Base-by-base conservation (phyloP, 169 alveolate genomes). In the Cryptosporidium meleagridis region DNA sequence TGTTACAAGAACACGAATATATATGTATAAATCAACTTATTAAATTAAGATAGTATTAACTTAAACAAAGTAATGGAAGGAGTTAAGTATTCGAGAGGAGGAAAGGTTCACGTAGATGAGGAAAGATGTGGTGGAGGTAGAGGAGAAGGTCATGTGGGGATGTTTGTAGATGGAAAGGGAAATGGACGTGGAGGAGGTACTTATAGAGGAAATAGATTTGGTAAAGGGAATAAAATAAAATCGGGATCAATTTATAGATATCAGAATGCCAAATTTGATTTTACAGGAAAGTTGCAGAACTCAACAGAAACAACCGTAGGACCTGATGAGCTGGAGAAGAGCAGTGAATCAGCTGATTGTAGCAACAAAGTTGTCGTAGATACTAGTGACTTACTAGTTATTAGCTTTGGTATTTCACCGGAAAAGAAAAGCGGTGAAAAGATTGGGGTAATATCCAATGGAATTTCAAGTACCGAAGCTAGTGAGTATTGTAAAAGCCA, bases 401-500 rank as follows among this genome's bases (percentile, higher is more conserved):
- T 37, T 55, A 37, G 8, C n/a, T 8, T 8, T 7, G 37, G 7
- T 18, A 26, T 26, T 26, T 0, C 23, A 23, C 67, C 0, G 8
- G 39, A 55, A n/a, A 21, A 55, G 12, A 55, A 55, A 14, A 9
- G 7, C 7, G 35, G 23, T 55, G 72, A 29, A 29, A 65, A 37
- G 72, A 33, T 18, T 31, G 72, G 48, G 10, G 29, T 37, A 33
- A 33, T 31, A 8, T 18, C 72, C 29, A n/a, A 16, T 29, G 26
- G 41, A 16, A 23, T 65, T 35, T 65, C 72, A 12, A 65, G 72
- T 7, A 65, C 72, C 8, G 72, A 65, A 39, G 72, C 72, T 6
- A 65, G 72, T 37, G 72, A 65, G 41, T 65, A 33, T 29, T 65
- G 72, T 29, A 65, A 65, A 37, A 65, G 72, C 72, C 72, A 37